Evolutionary conservation across 768 basidiomycete species (phyloP), one percentile per base, ranked within the genome.

Genomic region (Inosperma sp.): DNA sequence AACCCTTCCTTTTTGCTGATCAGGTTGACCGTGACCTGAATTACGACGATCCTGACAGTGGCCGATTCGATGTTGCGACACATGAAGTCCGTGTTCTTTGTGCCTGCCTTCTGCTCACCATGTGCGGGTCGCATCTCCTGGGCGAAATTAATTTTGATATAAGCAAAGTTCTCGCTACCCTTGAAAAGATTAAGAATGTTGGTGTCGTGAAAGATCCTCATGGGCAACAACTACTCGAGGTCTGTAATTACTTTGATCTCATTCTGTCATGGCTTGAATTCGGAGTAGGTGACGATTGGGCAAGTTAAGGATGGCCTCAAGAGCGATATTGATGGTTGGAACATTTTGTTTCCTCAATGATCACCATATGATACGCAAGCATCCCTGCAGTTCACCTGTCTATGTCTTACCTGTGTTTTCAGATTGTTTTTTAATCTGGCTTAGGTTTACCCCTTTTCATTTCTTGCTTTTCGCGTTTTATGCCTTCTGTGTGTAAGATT

Each of bases 21-120:
- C 23, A 43, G 42, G 42, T 43, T 43, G 30, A 47, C 22, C 13
- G 19, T 47, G 23, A 47, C 33, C 33, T 47, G 45, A 47, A 46
- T 23, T 34, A 25, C 33, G 29, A 29, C 19, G 23, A 29, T 43
- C 42, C 44, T 29, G 17, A 45, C 19, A 30, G 23, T 45, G 29
- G 17, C 30, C 30, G 30, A 19, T 8, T 45, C 21, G 30, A 35
- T 35, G 45, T 35, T 33, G 30, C 45, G 33, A 43, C 26, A 43
- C 8, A 43, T 43, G 26, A 43, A 42, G 41, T 42, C 41, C 9
- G 44, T 45, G 44, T 45, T 22, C 44, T 45, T 33, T 19, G 30
- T 17, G 30, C 44, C 44, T 44, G 43, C 43, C 26, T 42, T 26
- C 12, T 44, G 17, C 43, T 44, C 43, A 19, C 26, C 43, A 31